Conservation (phyloP, 2,329 filamentous ascomycete genomes). For the Xenoacremonium recifei region DNA sequence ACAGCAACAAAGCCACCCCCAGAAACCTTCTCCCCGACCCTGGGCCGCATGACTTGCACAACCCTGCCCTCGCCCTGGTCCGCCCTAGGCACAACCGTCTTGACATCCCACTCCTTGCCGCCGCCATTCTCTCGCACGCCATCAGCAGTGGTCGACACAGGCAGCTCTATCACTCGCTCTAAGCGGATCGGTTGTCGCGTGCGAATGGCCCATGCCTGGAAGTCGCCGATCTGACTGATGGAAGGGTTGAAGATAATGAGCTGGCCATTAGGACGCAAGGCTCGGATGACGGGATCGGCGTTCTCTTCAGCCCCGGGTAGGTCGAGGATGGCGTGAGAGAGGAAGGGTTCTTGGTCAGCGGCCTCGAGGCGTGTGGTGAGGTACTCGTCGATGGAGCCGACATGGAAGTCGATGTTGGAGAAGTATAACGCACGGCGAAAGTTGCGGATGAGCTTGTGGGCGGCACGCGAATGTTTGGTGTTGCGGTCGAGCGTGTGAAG, state of each 20-base stretch:
- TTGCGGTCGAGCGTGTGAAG: conserved; percentile 73
- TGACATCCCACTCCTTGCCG: conserved; percentile 64
- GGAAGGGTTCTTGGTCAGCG: conserved; percentile 53
- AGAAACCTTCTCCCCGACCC: conserved; percentile 37
- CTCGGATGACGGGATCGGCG: conserved; percentile 46
- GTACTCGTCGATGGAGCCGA: conserved; percentile 64
- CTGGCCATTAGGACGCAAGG: conserved; percentile 62
- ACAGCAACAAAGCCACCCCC: conserved; percentile 42
- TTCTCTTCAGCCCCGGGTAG: conserved; percentile 61
- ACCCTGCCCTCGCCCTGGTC: conserved; percentile 17
- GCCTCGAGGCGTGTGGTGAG: conserved; percentile 49
- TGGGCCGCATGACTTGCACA: conserved; percentile 41
- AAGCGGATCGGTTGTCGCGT: conserved; percentile 52
- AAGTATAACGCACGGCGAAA: conserved; percentile 72
- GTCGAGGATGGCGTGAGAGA: conserved; percentile 72
- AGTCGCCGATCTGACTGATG: conserved; percentile 73
- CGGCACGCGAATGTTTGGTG: conserved; percentile 59
- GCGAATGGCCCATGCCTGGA: conserved; percentile 46
- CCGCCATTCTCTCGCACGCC: conserved; percentile 46
- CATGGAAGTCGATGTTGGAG: conserved; percentile 70
- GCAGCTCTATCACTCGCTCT: conserved; percentile 61
- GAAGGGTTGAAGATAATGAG: conserved; percentile 73
- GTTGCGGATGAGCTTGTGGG: conserved; percentile 61
- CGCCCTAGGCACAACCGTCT: conserved; percentile 39
- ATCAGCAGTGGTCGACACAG: conserved; percentile 35